Evolutionary conservation across 805 yeast genomes (phyloP).

Genomic region (Wickerhamomyces chaumierensis): DNA sequence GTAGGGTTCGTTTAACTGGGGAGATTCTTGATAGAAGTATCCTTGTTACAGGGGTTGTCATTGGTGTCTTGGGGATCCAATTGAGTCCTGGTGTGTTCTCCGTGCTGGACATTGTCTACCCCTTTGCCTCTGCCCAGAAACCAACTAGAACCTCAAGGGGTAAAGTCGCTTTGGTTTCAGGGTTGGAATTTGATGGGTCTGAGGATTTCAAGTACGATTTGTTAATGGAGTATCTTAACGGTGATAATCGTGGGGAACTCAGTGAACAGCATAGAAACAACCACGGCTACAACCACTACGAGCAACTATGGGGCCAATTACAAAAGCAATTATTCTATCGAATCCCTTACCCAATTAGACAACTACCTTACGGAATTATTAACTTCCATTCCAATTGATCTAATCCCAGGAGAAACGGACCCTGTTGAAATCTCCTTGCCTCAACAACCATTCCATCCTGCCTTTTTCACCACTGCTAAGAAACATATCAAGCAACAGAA

Average conservation of each 20-base stretch:
- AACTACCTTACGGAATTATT: slow-evolving; percentile 43
- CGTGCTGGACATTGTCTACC: slow-evolving; percentile 69
- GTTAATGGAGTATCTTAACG: slow-evolving; percentile 58
- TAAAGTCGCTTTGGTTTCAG: slow-evolving; percentile 67
- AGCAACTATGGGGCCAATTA: slow-evolving; percentile 37
- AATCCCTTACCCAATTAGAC: slow-evolving; percentile 47
- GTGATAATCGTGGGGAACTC: slow-evolving; percentile 78
- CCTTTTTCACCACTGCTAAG: slow-evolving; percentile 45
- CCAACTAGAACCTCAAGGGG: slow-evolving; percentile 10
- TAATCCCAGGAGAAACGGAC: slow-evolving; percentile 81
- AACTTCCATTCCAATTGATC: slow-evolving; percentile 50
- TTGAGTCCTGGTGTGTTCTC: slow-evolving; percentile 74
- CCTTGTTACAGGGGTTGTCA: slow-evolving; percentile 81
- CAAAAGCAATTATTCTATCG: slow-evolving; percentile 37
- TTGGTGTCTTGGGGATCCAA: slow-evolving; percentile 82
- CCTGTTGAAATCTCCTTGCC: slow-evolving; percentile 82
- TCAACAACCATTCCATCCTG: slow-evolving; percentile 79
- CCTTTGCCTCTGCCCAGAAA: slow-evolving; percentile 50
- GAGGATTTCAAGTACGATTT: slow-evolving; percentile 39
- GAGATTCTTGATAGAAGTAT: slow-evolving; percentile 41
- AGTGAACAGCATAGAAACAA: slow-evolving; percentile 19
- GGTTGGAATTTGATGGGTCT: slow-evolving; percentile 45
- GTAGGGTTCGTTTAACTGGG: slow-evolving; percentile 68
- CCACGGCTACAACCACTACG: slow-evolving; percentile 7
- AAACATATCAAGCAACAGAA: too few relatives aligned